Base-by-base conservation (phyloP, 257 asterid genomes). In the Solanum virginianum region DNA sequence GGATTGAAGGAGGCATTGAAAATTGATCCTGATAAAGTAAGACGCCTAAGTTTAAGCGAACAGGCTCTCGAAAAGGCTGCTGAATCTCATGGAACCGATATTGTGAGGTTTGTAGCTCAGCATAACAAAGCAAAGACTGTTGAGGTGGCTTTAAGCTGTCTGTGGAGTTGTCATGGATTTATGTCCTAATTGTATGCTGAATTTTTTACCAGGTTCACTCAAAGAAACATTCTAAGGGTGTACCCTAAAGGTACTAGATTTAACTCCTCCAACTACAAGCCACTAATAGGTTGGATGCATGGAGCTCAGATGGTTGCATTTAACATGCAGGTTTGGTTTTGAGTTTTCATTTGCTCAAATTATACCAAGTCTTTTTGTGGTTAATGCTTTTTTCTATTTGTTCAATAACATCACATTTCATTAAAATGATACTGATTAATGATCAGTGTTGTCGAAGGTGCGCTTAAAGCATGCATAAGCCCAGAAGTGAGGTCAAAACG, bases 241-340 rank as follows among this genome's bases (percentile, higher is more conserved):
- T 95, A 92, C 87, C 98, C 98, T 18, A 93, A 94, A 89, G 98
- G 98, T 81, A 95, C 92, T 70, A 90, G 98, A 53, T 88, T 95
- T 72, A 91, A 87, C 90, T 95, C 98, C 22, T 95, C 98, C 77
- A 95, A 95, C 85, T 95, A 90, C 91, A 94, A 94, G 88, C 98
- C 98, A 51, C 92, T 92, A 82, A 82, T 92, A 57, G 98, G 95
- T 53, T 95, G 98, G 98, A 88, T 94, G 90, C 98, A 94, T 41
- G 98, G 98, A 81, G 98, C 98, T 90, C 98, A 95, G 86, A 95
- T 95, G 98, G 93, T 95, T 84, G 98, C 98, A 24, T 95, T 95
- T 85, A 95, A 95, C 83, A 95, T 95, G 98, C 98, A 93, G 98
- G 98, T 95, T 71, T 20, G 74, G 54, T 49, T 24, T 10, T 55